Percentiles rank a stretch among this genome's conserved stretches.
These are phyloP conservation scores for Exobasidium rhododendri DNA, from an alignment of 1,284 basidiomycete genomes.

Conservation along the genomic window DNA sequence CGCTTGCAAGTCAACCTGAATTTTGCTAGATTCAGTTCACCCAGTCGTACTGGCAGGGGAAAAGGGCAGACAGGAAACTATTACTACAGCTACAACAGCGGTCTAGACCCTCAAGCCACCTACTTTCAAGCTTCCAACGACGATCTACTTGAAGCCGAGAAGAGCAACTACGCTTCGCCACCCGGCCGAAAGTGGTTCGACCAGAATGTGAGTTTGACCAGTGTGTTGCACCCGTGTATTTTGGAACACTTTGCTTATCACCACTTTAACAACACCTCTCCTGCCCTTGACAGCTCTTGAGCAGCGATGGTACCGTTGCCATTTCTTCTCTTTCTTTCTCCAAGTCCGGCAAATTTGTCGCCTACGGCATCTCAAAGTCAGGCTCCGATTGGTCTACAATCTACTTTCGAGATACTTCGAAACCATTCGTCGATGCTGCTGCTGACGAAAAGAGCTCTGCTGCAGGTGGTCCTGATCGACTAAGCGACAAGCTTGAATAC, in stretches of 20 bases:
- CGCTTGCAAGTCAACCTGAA: slow-evolving; percentile 44
- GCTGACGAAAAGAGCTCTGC: slow-evolving; percentile 28
- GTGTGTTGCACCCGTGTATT: no score
- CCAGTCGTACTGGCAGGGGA: slow-evolving; percentile 44
- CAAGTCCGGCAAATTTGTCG: slow-evolving; percentile 44
- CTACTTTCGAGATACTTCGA: slow-evolving; percentile 40
- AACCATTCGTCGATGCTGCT: slow-evolving; percentile 33
- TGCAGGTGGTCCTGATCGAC: slow-evolving; percentile 37
- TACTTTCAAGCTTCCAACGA: slow-evolving; percentile 38
- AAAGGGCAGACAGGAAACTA: slow-evolving; percentile 20
- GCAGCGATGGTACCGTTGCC: slow-evolving; percentile 49
- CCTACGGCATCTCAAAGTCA: slow-evolving; percentile 48
- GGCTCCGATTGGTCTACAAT: slow-evolving; percentile 51
- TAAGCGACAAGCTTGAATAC: slow-evolving; percentile 39
- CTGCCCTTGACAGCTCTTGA: slow-evolving; percentile 19
- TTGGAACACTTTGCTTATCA: no score
- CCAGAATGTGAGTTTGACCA: slow-evolving; percentile 38
- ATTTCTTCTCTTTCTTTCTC: slow-evolving; percentile 37
- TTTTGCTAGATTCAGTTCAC: slow-evolving; percentile 47
- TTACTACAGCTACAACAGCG: slow-evolving; percentile 52
- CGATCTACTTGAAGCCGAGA: slow-evolving; percentile 26
- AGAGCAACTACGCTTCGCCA: slow-evolving; percentile 26
- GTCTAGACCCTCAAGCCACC: slow-evolving; percentile 47
- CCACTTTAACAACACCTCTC: no score
- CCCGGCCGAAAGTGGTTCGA: slow-evolving; percentile 49